Evolutionary conservation across 208 protist genomes (phyloP).

Genomic region (Acanthamoeba castellanii): DNA sequence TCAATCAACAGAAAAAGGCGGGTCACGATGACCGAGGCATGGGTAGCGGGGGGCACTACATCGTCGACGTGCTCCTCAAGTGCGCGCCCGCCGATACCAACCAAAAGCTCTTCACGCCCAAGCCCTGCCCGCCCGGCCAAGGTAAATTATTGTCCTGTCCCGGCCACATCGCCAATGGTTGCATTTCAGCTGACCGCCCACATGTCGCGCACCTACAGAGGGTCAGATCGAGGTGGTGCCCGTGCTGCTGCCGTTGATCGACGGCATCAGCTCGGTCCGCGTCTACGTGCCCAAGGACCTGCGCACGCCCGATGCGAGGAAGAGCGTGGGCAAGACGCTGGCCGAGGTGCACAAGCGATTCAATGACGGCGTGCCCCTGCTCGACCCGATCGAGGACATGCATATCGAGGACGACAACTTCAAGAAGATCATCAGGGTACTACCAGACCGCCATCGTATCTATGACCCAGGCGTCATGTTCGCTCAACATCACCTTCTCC

Average conservation of each 20-base stretch:
- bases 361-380: conserved; percentile 91
- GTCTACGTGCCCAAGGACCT: conserved; percentile 87
- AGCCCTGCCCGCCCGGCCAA: conserved; percentile 52
- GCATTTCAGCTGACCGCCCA: background rate
- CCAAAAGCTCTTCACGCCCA: background rate
- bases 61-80: conserved; percentile 86
- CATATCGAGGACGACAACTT: conserved; percentile 92
- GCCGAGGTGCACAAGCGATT: conserved; percentile 88
- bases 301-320: conserved; percentile 62
- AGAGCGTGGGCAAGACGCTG: conserved; percentile 89
- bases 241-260: conserved; percentile 78
- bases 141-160: background rate
- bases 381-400: conserved; percentile 98
- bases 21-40: conserved; percentile 37
- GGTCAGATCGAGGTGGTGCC: conserved; percentile 80
- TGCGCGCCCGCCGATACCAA: conserved; percentile 8
- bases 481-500: background rate
- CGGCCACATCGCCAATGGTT: background rate
- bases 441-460: background rate
- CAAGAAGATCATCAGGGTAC: conserved; percentile 54
- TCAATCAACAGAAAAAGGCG: conserved; percentile 34
- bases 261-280: conserved; percentile 79
- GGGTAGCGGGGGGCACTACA: conserved; percentile 75
- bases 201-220: background rate
- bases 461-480: background rate